Evolutionary conservation across 768 basidiomycete species (phyloP).

Genomic region (Pisolithus marmoratus): DNA sequence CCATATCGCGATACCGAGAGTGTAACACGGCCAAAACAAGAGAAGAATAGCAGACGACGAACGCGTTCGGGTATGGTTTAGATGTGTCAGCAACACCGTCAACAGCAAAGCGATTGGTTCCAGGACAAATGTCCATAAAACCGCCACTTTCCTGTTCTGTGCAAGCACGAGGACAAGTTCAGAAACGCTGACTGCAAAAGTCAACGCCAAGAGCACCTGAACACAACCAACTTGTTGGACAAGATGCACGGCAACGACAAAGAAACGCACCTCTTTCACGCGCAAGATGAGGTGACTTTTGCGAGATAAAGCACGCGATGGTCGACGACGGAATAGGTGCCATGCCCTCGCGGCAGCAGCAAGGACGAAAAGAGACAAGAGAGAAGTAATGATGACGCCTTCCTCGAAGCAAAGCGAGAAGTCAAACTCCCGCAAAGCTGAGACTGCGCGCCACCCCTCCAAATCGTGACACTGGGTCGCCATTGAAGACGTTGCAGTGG

Average conservation of each 20-base stretch:
- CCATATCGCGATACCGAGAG: constrained; percentile 46
- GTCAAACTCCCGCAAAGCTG: constrained; percentile 61
- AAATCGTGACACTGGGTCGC: constrained; percentile 40
- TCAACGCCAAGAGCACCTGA: constrained; percentile 45
- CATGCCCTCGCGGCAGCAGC: constrained; percentile 36
- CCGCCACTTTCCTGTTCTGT: constrained; percentile 33
- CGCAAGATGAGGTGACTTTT: constrained; percentile 48
- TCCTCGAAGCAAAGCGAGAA: constrained; percentile 80
- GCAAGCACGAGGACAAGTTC: constrained; percentile 35
- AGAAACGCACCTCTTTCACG: constrained; percentile 59
- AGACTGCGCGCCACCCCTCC: constrained; percentile 66
- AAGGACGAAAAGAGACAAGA: constrained; percentile 44
- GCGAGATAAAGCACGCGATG: constrained; percentile 30
- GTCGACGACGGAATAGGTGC: constrained; percentile 18
- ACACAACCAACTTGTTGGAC: background rate
- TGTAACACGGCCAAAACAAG: constrained; percentile 77
- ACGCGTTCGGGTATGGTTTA: constrained; percentile 67
- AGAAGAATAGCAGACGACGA: constrained; percentile 69
- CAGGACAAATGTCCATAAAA: constrained; percentile 48
- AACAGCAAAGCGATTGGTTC: constrained; percentile 50
- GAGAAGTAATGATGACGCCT: constrained; percentile 51
- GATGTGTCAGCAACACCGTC: constrained; percentile 47
- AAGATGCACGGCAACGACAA: background rate
- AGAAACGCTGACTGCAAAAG: constrained; percentile 41
- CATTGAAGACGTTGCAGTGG: constrained; percentile 22